These are phyloP conservation scores for Trifolium pratense DNA, from an alignment of 306 rosid genomes.

Conservation along the genomic window DNA sequence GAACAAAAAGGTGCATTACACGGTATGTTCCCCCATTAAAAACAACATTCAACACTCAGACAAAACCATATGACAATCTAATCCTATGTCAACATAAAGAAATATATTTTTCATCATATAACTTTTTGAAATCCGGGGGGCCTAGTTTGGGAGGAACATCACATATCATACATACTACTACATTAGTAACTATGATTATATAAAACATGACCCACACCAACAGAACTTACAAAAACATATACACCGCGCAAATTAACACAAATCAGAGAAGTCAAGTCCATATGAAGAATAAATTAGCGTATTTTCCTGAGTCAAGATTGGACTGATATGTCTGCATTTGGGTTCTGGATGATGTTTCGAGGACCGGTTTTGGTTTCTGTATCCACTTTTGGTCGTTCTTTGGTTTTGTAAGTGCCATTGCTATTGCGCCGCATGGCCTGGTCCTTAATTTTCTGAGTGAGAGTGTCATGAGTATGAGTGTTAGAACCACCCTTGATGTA, in stretches of 20 bases:
- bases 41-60: constrained; percentile 29
- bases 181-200: constrained; percentile 51
- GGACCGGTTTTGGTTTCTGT: constrained; percentile 55
- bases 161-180: constrained; percentile 45
- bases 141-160: constrained; percentile 36
- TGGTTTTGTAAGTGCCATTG: constrained; percentile 52
- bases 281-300: constrained; percentile 49
- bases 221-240: constrained; percentile 75
- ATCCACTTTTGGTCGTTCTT: constrained; percentile 56
- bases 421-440: constrained; percentile 51
- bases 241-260: constrained; percentile 69
- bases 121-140: background rate
- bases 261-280: constrained; percentile 56
- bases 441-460: constrained; percentile 51
- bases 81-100: constrained; percentile 36
- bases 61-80: constrained; percentile 29
- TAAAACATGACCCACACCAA: constrained; percentile 55
- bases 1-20: constrained; percentile 29
- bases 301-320: constrained; percentile 56
- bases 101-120: constrained; percentile 5
- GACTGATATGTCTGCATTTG: constrained; percentile 68
- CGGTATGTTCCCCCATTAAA: background rate
- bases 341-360: constrained; percentile 51
- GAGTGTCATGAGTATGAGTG: constrained; percentile 33
- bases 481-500: constrained; percentile 46